A percentile compares a stretch with the other conserved stretches of the same genome.
phyloP scores from a whole-genome alignment of 75 land plant species.

The Ceratopteris richardii region DNA sequence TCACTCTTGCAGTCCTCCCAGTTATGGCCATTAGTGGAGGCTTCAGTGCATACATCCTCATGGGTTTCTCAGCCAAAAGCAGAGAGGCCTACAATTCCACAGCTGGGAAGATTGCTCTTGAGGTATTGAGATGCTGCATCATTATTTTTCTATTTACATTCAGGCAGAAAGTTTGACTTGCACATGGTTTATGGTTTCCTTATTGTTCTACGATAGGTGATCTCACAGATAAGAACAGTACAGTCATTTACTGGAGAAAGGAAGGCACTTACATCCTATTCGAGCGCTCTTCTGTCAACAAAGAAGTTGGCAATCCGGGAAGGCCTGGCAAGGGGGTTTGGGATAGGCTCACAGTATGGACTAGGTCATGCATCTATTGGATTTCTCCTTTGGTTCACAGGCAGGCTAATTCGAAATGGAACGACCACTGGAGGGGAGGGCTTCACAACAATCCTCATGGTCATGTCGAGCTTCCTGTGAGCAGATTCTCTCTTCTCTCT shows the following conservation, averaged over 20 bases:
- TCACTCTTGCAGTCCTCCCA: constrained; percentile 60
- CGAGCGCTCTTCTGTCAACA: constrained; percentile 30
- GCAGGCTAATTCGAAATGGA: constrained; percentile 63
- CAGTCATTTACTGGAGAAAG: constrained; percentile 69
- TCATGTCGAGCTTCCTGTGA: constrained; percentile 93
- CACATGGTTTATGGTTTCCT: no score
- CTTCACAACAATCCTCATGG: constrained; percentile 68
- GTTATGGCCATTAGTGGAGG: constrained; percentile 51
- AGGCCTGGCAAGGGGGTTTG: constrained; percentile 80
- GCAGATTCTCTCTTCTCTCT: no score
- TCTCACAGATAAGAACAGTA: constrained; percentile 68
- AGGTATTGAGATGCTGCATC: constrained; percentile 20
- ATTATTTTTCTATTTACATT: no score
- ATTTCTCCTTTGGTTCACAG: constrained; percentile 87
- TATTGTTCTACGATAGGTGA: constrained; percentile 51
- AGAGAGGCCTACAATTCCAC: constrained; percentile 31
- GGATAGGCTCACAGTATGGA: constrained; percentile 69
- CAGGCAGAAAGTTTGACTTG: no score
- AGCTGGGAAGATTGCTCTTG: constrained; percentile 47
- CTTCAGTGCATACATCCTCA: constrained; percentile 23
- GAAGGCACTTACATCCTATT: constrained; percentile 46
- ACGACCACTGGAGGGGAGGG: constrained; percentile 78
- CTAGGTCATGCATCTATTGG: constrained; percentile 81
- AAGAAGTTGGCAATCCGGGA: constrained; percentile 59
- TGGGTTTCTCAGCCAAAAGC: constrained; percentile 39